Evolutionary conservation across 208 protist species (phyloP), one percentile per base, ranked within the genome.

Genomic region (Trypanosoma vivax): DNA sequence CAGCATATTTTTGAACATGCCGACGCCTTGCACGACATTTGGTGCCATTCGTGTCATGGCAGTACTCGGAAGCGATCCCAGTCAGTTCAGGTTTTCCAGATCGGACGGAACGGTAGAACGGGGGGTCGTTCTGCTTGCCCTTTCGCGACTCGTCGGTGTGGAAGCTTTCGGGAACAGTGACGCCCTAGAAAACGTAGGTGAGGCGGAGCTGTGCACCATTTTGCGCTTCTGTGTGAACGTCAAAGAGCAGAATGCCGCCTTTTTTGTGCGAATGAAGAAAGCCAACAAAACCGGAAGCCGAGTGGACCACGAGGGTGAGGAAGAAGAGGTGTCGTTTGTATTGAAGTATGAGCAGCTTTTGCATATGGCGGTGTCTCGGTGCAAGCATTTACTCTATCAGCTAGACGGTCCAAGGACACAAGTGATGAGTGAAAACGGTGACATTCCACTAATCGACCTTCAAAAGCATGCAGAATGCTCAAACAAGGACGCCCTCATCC

Each of bases 351-450:
- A 52, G 37, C 64, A 79, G 23, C 65, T 88, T 25, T 74, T 71
- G 7, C 51, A 66, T 5, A 34, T 76, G 5, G 62, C 62, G n/a
- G 39, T 93, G 9, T 29, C 68, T 9, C 81, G 82, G 3, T 89
- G 81, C 51, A 77, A 70, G 21, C 64, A 68, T 24, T 65, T 90
- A 9, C 63, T 93, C 7, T 76, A 85, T 56, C 70, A 60, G 16
- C 43, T 70, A 19, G 60, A 68, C 50, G 79, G 71, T 23, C 49
- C 67, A 21, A 63, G 67, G 6, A 65, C 65, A 0, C 68, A 71
- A 1, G 73, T 90, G 11, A 68, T 88, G 54, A 88, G 70, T 55
- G 85, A 93, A 42, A 77, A 65, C 7, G 76, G 70, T 58, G 61
- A 72, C 45, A 73, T 93, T 39, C 86, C 86, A 0, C 35, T 94